Conservation (phyloP, 352 stramenopile species). For the Phytophthora vignae region DNA sequence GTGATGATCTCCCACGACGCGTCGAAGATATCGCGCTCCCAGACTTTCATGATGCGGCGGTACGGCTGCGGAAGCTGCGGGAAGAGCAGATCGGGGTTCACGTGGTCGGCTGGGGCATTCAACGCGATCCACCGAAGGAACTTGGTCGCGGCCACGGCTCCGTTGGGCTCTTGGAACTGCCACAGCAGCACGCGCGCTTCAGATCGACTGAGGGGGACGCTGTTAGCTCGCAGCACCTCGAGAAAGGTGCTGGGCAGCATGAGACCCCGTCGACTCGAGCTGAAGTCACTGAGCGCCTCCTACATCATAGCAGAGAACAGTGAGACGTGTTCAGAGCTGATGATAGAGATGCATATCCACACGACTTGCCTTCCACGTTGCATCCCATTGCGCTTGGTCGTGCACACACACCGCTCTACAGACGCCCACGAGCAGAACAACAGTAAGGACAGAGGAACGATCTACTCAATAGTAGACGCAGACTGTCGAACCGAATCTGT, state of each 20-base stretch:
- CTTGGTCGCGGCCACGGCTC: conserved; percentile 37
- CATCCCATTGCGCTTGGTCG: conserved; percentile 51
- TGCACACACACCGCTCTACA: conserved; percentile 45
- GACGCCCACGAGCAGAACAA: neutral
- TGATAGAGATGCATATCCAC: neutral
- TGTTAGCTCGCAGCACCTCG: conserved; percentile 61
- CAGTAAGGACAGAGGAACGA: neutral
- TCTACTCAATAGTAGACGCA: neutral
- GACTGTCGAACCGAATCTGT: conserved; percentile 38
- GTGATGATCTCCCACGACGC: conserved; percentile 58
- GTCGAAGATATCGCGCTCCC: conserved; percentile 71
- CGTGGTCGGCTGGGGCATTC: conserved; percentile 55
- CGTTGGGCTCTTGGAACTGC: conserved; percentile 60
- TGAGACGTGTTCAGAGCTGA: neutral
- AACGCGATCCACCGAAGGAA: conserved; percentile 74
- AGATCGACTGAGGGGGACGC: conserved; percentile 39
- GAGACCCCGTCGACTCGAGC: conserved; percentile 40
- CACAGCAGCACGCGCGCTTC: conserved; percentile 37
- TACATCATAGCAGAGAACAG: conserved; percentile 8
- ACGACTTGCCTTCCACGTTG: conserved; percentile 39
- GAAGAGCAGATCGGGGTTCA: conserved; percentile 70
- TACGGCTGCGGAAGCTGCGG: conserved; percentile 74
- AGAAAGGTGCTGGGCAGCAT: conserved; percentile 53
- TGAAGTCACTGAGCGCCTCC: conserved; percentile 43
- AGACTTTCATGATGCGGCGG: conserved; percentile 67